Percentiles rank a stretch among this genome's conserved stretches.
Evolutionary conservation across 768 basidiomycete genomes (phyloP).

Genomic region (Pleurotus giganteus): DNA sequence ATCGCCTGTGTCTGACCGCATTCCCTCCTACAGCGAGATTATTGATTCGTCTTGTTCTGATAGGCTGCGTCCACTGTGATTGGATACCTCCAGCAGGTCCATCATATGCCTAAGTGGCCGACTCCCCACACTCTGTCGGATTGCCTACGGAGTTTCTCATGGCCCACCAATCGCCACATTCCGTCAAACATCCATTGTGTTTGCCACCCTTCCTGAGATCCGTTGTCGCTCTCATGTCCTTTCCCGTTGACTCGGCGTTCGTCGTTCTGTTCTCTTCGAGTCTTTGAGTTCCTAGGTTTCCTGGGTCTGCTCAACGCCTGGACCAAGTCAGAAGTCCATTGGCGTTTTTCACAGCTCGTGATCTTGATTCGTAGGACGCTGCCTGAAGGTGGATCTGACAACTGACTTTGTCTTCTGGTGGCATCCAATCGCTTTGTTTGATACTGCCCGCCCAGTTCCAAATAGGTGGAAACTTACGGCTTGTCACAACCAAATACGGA

Average conservation of each 20-base stretch:
- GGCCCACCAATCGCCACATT: neutral
- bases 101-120: neutral
- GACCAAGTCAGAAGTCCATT: too few species aligned
- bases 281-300: neutral
- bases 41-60: neutral
- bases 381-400: neutral
- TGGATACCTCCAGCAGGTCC: neutral
- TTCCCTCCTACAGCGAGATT: neutral
- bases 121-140: conserved; percentile 3
- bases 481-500: neutral
- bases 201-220: too few species aligned
- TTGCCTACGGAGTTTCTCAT: neutral
- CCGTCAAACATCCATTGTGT: neutral
- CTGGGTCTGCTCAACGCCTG: neutral
- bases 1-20: neutral
- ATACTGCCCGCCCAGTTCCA: too few species aligned
- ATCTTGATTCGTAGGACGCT: neutral
- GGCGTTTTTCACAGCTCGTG: too few species aligned
- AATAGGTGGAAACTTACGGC: neutral
- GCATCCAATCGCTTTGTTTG: neutral
- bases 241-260: too few species aligned
- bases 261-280: neutral
- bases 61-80: neutral
- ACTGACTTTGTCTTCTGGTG: neutral
- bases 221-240: neutral